These are phyloP conservation scores for Saturnispora kantuleensis DNA, from an alignment of 805 yeast species.

Conservation along the genomic window DNA sequence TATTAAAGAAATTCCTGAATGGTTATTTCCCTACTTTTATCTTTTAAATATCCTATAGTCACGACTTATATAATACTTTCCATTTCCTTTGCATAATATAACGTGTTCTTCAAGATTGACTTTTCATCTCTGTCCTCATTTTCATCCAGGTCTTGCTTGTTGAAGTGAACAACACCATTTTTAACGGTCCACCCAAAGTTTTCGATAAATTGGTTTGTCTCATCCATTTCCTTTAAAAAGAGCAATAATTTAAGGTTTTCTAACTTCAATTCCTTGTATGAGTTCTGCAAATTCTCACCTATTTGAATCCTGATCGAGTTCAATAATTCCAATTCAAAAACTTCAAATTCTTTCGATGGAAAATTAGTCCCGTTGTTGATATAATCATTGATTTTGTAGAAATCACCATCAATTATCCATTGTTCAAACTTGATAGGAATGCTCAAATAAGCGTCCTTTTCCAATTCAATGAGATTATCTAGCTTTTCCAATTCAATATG, in stretches of 20 bases:
- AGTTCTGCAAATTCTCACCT: constrained; percentile 70
- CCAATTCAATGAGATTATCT: constrained; percentile 43
- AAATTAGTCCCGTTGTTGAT: constrained; percentile 41
- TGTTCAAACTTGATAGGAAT: constrained; percentile 87
- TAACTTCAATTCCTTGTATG: constrained; percentile 67
- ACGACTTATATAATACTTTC: constrained; percentile 68
- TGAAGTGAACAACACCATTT: constrained; percentile 42
- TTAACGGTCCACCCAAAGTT: constrained; percentile 50
- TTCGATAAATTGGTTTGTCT: constrained; percentile 44
- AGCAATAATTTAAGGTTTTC: constrained; percentile 75
- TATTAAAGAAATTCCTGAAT: neutral
- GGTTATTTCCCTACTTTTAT: neutral
- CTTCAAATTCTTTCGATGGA: constrained; percentile 64
- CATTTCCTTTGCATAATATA: constrained; percentile 80
- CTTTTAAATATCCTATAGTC: neutral
- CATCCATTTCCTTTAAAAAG: constrained; percentile 47
- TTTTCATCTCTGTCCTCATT: constrained; percentile 23
- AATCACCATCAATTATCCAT: constrained; percentile 94
- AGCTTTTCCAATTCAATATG: constrained; percentile 81
- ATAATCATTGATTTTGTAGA: constrained; percentile 80
- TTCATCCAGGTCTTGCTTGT: constrained; percentile 10
- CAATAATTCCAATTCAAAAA: constrained; percentile 67
- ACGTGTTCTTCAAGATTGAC: constrained; percentile 55
- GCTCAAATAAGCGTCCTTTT: constrained; percentile 58
- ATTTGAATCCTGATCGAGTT: constrained; percentile 79